phyloP scores from a whole-genome alignment of 2,329 filamentous ascomycete species.

The Chrysoporthe cubensis region DNA sequence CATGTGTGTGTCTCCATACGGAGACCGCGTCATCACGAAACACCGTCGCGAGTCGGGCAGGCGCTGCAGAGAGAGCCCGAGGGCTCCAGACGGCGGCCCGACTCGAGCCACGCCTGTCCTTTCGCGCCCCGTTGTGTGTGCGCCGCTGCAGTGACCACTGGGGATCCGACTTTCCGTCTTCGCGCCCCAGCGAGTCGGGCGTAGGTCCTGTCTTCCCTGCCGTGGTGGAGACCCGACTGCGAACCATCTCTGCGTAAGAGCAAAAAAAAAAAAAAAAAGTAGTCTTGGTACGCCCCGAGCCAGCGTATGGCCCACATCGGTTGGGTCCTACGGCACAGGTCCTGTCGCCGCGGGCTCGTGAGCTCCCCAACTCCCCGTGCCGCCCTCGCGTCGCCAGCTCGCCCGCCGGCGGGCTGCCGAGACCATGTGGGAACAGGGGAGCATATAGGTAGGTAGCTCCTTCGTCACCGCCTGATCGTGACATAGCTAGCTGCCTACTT shows the following conservation, averaged over 20 bases:
- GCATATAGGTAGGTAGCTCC: background rate
- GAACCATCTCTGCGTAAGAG: background rate
- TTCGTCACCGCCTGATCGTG: background rate
- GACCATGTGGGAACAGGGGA: background rate
- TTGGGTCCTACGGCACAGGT: background rate
- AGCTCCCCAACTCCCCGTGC: background rate
- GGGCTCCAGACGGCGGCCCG: background rate
- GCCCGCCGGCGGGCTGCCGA: background rate
- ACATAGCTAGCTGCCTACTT: conserved; percentile 17
- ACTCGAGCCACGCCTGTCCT: background rate
- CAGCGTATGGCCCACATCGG: background rate
- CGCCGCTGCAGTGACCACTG: background rate
- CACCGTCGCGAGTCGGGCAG: background rate
- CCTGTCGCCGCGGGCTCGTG: background rate
- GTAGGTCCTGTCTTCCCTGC: background rate
- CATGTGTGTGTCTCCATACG: background rate
- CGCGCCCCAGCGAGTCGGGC: background rate
- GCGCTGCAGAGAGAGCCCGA: background rate
- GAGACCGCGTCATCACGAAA: background rate
- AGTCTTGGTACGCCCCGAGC: background rate
- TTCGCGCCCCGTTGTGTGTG: background rate
- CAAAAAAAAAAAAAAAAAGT: background rate
- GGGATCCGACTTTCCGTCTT: background rate
- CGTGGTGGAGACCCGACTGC: background rate
- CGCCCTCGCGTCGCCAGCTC: background rate